Evolutionary conservation across 176 grass and related monocot genomes (phyloP).

Genomic region (Hordeum marinum): DNA sequence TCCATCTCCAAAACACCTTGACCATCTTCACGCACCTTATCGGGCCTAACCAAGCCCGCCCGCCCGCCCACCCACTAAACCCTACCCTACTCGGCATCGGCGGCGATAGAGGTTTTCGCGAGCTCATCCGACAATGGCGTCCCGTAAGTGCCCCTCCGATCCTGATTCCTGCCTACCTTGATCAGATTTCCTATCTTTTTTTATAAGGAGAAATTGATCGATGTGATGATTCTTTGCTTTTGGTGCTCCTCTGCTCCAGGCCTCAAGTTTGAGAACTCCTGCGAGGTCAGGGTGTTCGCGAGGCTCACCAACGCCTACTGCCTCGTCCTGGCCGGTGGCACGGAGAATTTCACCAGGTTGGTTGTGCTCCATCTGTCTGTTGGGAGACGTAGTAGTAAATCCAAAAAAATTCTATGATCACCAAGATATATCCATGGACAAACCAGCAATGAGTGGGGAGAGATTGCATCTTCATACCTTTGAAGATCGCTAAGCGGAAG

Average conservation of each 20-base stretch:
- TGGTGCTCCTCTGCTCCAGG: slow-evolving; percentile 18
- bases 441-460: too few relatives aligned
- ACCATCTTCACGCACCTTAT: background rate
- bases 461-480: too few relatives aligned
- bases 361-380: too few relatives aligned
- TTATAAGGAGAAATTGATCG: background rate
- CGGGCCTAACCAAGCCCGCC: background rate
- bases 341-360: slow-evolving; percentile 66
- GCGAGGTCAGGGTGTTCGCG: slow-evolving; percentile 87
- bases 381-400: too few relatives aligned
- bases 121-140: slow-evolving; percentile 23
- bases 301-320: slow-evolving; percentile 93
- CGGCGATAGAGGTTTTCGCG: background rate
- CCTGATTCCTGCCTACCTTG: too few relatives aligned
- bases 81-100: background rate
- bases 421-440: too few relatives aligned
- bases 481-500: too few relatives aligned
- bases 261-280: slow-evolving; percentile 67
- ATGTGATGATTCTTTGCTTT: background rate
- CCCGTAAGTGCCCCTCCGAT: slow-evolving; percentile 12
- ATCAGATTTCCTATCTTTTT: too few relatives aligned
- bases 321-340: slow-evolving; percentile 52
- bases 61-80: background rate
- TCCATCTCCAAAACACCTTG: background rate
- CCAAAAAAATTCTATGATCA: too few relatives aligned